Conservation (phyloP, 352 stramenopile species). For the Phytophthora cryptogea region DNA sequence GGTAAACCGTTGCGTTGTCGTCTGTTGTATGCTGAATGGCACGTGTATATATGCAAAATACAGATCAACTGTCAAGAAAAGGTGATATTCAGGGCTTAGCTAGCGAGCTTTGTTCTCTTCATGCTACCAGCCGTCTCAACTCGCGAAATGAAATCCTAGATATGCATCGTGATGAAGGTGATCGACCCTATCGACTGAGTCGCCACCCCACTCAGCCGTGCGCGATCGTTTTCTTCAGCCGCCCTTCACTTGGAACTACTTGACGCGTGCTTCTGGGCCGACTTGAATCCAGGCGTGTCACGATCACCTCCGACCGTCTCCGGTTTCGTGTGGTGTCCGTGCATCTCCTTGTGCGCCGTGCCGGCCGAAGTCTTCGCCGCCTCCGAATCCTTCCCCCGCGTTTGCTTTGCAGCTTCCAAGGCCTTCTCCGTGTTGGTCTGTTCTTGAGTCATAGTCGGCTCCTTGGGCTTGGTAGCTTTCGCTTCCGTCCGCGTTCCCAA, state of each 20-base stretch:
- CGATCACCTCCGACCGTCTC: conserved; percentile 4
- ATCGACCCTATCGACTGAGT: conserved; percentile 23
- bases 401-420: conserved; percentile 24
- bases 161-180: conserved; percentile 39
- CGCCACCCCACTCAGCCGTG: conserved; percentile 5
- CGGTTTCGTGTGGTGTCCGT: conserved; percentile 9
- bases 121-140: neutral
- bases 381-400: conserved; percentile 21
- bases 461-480: conserved; percentile 24
- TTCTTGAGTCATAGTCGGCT: conserved; percentile 20
- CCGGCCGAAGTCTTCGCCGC: conserved; percentile 23
- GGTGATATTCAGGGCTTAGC: conserved; percentile 12
- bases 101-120: neutral
- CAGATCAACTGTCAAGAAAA: conserved; percentile 11
- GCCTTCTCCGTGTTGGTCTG: conserved; percentile 17
- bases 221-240: conserved; percentile 15
- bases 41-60: conserved; percentile 14
- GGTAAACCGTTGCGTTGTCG: conserved; percentile 4
- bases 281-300: conserved; percentile 10
- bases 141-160: conserved; percentile 23
- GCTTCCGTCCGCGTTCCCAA: conserved; percentile 8
- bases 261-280: conserved; percentile 10
- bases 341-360: conserved; percentile 13
- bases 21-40: conserved; percentile 9
- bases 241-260: conserved; percentile 32